phyloP scores from a whole-genome alignment of 2,329 filamentous ascomycete genomes.

The Amauroascus niger region DNA sequence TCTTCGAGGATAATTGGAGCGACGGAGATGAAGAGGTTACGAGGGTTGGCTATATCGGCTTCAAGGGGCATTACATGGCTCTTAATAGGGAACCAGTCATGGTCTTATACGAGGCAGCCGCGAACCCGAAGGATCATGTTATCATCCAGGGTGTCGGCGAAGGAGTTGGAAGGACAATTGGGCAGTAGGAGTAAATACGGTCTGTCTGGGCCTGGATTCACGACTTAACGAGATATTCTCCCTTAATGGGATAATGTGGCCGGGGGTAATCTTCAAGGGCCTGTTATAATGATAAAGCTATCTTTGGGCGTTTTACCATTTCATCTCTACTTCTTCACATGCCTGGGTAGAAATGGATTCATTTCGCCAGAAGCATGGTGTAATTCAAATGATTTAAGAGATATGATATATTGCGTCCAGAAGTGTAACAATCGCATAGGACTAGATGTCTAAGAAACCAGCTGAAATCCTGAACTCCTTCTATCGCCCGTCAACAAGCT shows the following conservation, averaged over 20 bases:
- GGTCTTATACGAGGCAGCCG: conserved; percentile 86
- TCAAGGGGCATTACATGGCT: conserved; percentile 89
- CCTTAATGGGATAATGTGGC: too few relatives aligned
- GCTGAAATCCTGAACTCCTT: neutral
- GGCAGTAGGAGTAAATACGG: conserved; percentile 26
- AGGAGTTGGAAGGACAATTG: conserved; percentile 32
- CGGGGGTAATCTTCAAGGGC: too few relatives aligned
- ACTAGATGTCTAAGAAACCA: neutral
- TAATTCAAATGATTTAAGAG: neutral
- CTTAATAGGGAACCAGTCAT: conserved; percentile 71
- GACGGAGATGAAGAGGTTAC: conserved; percentile 72
- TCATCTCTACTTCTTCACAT: neutral
- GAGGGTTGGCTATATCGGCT: conserved; percentile 71
- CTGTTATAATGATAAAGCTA: neutral
- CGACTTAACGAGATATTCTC: too few relatives aligned
- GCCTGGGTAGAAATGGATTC: neutral
- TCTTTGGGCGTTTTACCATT: neutral
- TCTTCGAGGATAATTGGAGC: conserved; percentile 86
- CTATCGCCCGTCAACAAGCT: neutral
- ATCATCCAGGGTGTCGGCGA: conserved; percentile 38
- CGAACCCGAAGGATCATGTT: conserved; percentile 78
- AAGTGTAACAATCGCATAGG: neutral
- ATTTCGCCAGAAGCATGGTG: neutral
- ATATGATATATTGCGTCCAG: neutral
- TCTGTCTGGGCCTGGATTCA: neutral